Base-by-base conservation (phyloP, 345 rosid genomes). In the Jatropha curcas region DNA sequence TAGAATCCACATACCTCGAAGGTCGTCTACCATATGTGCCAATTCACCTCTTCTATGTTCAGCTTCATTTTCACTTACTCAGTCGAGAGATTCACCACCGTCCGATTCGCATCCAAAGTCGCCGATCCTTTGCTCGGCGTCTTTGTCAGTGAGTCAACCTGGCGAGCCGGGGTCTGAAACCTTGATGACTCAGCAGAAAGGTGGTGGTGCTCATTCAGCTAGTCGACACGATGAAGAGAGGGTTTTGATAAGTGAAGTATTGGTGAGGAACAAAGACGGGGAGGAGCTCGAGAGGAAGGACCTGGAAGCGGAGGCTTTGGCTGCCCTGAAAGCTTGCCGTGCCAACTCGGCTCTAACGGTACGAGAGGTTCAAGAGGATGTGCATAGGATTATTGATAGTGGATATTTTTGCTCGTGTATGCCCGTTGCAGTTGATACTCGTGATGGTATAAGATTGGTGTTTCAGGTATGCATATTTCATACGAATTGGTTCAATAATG, bases 231-330 rank as follows among this genome's bases (percentile, higher is more conserved):
- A 87, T 12, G 98, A 95, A 84, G 98, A 91, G 88, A 86, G 96
- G 74, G 94, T 93, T 43, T 60, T 91, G 86, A 89, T 93, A 7
- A 90, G 98, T 28, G 98, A 95, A 80, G 96, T 95, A 59, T 76
- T 93, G 72, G 97, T 93, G 69, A 88, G 88, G 85, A 93, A 89
- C n/a, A 93, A 89, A 60, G 99, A 93, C 25, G 98, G 99, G 0
- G 98, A 95, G 65, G 93, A 91, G 79, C 86, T 93, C 1, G 99
- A 93, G 88, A 88, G 89, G 84, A 92, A 92, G 82, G 98, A 90
- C 70, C 85, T 95, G 16, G 98, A 91, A 83, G 76, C 70, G 67
- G 98, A 95, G 81, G 99, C 96, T 1, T 70, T 95, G 67, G 82
- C 91, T 24, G 97, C 93, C 5, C 79, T 93, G 67, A 93, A 90